A percentile compares a stretch with the other conserved stretches of the same genome.
Conservation (phyloP, 2,329 filamentous ascomycete genomes). For the Trichoderma afroharzianum region DNA sequence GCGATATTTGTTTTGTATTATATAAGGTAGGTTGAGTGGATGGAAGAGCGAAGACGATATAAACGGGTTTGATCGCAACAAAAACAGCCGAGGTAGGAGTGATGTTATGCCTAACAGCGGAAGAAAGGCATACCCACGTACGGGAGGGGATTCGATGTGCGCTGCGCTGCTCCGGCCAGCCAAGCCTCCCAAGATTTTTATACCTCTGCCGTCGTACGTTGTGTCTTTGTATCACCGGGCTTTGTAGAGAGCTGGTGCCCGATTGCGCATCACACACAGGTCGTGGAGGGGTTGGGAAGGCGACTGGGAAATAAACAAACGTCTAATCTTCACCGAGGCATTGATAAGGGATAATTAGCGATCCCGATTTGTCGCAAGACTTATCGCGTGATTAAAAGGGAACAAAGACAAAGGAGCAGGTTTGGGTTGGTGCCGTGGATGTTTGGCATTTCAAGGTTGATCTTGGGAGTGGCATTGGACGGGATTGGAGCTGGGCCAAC, state of each 20-base stretch:
- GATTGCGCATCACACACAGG: neutral
- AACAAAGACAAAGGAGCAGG: neutral
- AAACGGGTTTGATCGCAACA: neutral
- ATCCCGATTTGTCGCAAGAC: neutral
- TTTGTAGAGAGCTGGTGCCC: neutral
- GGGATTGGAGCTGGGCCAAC: neutral
- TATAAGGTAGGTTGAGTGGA: neutral
- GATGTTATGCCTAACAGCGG: neutral
- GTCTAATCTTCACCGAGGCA: neutral
- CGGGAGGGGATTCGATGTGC: neutral
- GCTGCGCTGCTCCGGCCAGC: neutral
- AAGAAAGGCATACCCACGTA: neutral
- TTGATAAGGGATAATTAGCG: neutral
- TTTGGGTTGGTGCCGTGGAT: neutral
- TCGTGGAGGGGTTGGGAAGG: neutral
- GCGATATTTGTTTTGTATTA: neutral
- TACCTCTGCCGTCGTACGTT: neutral
- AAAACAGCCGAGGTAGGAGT: neutral
- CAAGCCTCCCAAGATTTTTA: neutral
- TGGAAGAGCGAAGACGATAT: neutral
- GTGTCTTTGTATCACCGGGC: neutral
- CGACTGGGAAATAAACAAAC: neutral
- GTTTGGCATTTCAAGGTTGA: neutral
- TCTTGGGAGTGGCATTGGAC: neutral
- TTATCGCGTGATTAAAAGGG: neutral